phyloP scores from a whole-genome alignment of 129 eudicot species.

The carrot (Daucus carota) region DH1_v3.0 NC_030383.2:5420501-5421000 shows the following conservation, averaged over 20 bases:
- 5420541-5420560: no score
- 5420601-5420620: background rate
- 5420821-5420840: background rate
- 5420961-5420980: constrained; percentile 6
- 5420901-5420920: background rate
- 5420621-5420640: background rate
- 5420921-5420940: background rate
- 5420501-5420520: no score
- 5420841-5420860: background rate
- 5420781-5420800: background rate
- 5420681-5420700: background rate
- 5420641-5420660: no score
- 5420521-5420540: no score
- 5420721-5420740: background rate
- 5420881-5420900: background rate
- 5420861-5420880: background rate
- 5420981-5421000: background rate
- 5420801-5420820: background rate
- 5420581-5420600: no score
- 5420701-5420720: background rate
- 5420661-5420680: background rate
- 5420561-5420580: no score
- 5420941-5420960: constrained; percentile 6
- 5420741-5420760: background rate
- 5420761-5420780: background rate